Evolutionary conservation across 108 stramenopile species (phyloP).

Genomic region (Phaeodactylum tricornutum): DNA sequence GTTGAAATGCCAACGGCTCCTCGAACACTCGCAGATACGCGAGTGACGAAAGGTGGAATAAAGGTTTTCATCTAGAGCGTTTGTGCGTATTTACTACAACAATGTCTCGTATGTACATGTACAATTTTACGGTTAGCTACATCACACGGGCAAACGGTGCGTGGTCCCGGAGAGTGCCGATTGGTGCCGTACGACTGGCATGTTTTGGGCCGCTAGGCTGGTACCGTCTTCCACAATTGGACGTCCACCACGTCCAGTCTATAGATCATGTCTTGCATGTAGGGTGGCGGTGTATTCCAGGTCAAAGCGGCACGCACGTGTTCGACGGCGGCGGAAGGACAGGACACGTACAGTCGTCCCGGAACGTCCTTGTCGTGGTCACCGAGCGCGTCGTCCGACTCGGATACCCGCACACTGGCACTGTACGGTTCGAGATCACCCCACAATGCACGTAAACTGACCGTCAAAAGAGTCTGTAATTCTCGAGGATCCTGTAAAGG

Average conservation of each 20-base stretch:
- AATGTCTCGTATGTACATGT: too few species aligned
- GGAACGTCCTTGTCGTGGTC: background rate
- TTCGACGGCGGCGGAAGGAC: slow-evolving; percentile 8
- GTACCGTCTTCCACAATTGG: too few species aligned
- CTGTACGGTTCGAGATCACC: slow-evolving; percentile 24
- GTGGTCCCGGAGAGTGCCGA: too few species aligned
- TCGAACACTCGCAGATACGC: too few species aligned
- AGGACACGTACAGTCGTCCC: slow-evolving; percentile 7
- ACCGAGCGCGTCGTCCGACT: background rate
- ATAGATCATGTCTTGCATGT: slow-evolving; percentile 16
- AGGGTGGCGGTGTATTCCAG: slow-evolving; percentile 27
- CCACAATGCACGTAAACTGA: slow-evolving; percentile 26
- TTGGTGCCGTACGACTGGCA: too few species aligned
- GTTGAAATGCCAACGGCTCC: too few species aligned
- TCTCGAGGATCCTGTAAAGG: slow-evolving; percentile 23
- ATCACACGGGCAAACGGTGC: too few species aligned
- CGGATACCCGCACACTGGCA: slow-evolving; percentile 2
- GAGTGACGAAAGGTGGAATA: too few species aligned
- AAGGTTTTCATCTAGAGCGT: too few species aligned
- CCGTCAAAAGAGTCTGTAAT: slow-evolving; percentile 20
- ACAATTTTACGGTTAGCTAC: too few species aligned
- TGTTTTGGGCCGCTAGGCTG: too few species aligned
- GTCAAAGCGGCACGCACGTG: slow-evolving; percentile 24
- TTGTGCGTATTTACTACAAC: too few species aligned
- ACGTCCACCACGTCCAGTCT: slow-evolving; percentile 29